Base-by-base conservation (phyloP, 495 filamentous ascomycete genomes). In the Hyaloscypha finlandica region DNA sequence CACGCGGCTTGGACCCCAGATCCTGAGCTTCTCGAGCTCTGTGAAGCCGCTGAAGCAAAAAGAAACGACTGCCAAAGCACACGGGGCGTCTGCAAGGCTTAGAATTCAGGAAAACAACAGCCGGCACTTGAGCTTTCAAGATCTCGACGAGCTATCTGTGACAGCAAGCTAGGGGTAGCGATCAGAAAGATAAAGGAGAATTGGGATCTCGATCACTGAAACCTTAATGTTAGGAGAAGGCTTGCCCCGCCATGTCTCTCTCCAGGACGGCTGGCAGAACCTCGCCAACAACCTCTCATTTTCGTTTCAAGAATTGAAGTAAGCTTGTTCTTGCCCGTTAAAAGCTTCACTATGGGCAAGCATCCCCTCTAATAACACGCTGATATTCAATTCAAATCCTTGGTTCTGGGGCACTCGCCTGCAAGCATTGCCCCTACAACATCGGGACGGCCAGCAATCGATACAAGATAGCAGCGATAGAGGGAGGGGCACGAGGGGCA, bases 31-130 rank as follows among this genome's bases (percentile, higher is more conserved):
- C 9, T 33, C 6, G 19, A 31, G n/a, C 11, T 53, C 42, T 19
- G 20, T 32, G 33, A 51, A 31, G 22, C 31, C 2, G 25, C 25
- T 25, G 25, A 25, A 25, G 25, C 25, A 25, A 63, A 63, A 32
- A 61, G 59, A 61, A 61, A 61, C 59, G 48, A 63, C 6, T 42
- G 48, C 35, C 61, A 55, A 54, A 64, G 51, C 8, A 55, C 56
- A 59, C 37, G 35, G 54, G 25, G 4, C 22, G 55, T 29, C 59
- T 65, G 35, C 9, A 29, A 20, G 52, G 60, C n/a, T 51, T 61
- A 48, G 14, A 29, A 12, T 4, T 19, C 22, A 37, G 39, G 11
- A 45, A 29, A 19, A 32, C 25, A 3, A 63, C 42, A 52, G 32
- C 14, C 60, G 60, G 60, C 37, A 45, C 31, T 42, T 32, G 48